phyloP scores from a whole-genome alignment of 108 stramenopile genomes.

The Cyclotella baltica region DNA sequence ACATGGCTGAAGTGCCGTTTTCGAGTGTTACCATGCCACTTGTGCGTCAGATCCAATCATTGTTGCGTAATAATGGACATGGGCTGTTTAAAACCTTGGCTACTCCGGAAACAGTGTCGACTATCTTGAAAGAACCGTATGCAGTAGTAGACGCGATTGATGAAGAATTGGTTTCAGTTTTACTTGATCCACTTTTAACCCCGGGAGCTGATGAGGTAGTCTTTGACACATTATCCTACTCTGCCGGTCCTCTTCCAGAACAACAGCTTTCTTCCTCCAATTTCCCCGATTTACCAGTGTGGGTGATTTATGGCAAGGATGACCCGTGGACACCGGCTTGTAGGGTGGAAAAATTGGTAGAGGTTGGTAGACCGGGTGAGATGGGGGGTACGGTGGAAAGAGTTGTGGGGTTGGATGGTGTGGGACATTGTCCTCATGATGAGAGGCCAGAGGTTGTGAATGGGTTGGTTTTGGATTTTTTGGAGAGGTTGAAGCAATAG shows the following conservation, averaged over 20 bases:
- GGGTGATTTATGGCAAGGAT: conserved; percentile 87
- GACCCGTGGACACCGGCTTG: conserved; percentile 94
- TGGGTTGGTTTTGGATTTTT: conserved; percentile 82
- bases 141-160: conserved; percentile 76
- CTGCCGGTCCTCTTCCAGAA: conserved; percentile 96
- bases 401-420: conserved; percentile 80
- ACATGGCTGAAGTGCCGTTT: conserved; percentile 87
- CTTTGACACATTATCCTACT: conserved; percentile 93
- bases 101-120: conserved; percentile 77
- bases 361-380: conserved; percentile 32
- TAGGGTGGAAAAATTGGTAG: conserved; percentile 74
- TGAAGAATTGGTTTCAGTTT: conserved; percentile 87
- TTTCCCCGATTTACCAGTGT: conserved; percentile 71
- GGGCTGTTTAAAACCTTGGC: conserved; percentile 84
- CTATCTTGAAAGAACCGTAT: conserved; percentile 93
- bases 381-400: conserved; percentile 59
- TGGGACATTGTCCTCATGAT: conserved; percentile 97
- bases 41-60: conserved; percentile 70
- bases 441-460: conserved; percentile 93
- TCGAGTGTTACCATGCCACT: conserved; percentile 75
- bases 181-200: conserved; percentile 88
- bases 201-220: conserved; percentile 90
- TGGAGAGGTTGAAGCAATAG: conserved; percentile 50
- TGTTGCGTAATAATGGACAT: conserved; percentile 80
- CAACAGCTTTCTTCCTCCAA: conserved; percentile 70